phyloP scores from a whole-genome alignment of 2,329 filamentous ascomycete genomes.

The Trichoderma atroviride region DNA sequence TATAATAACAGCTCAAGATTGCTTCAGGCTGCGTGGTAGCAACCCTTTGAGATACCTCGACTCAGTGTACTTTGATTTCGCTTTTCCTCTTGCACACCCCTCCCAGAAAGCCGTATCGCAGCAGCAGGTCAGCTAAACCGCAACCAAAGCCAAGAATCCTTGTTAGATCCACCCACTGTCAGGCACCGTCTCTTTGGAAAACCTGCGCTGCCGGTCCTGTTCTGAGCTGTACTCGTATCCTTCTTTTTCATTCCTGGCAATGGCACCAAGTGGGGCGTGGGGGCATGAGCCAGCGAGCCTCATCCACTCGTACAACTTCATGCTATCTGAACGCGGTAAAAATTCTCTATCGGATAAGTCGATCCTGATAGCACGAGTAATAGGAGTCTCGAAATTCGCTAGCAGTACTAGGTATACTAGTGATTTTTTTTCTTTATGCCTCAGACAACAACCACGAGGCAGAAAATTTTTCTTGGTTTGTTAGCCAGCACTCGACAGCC shows the following conservation, averaged over 20 bases:
- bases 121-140: constrained; percentile 2
- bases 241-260: constrained; percentile 20
- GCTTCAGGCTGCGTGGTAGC: not conserved
- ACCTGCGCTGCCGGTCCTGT: not conserved
- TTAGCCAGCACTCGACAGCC: not conserved
- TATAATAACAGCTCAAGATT: not conserved
- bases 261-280: constrained; percentile 29
- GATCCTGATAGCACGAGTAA: constrained; percentile 23
- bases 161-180: constrained; percentile 32
- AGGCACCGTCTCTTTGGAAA: constrained; percentile 24
- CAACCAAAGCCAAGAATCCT: constrained; percentile 18
- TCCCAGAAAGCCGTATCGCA: not conserved
- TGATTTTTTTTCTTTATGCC: constrained; percentile 27
- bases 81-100: constrained; percentile 5
- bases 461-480: constrained; percentile 24
- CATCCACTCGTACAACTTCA: constrained; percentile 27
- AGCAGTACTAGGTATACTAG: not conserved
- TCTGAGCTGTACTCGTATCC: constrained; percentile 22
- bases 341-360: constrained; percentile 28
- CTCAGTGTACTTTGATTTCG: constrained; percentile 1
- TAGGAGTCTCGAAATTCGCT: constrained; percentile 9
- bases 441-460: constrained; percentile 30
- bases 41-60: not conserved
- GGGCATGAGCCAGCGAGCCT: constrained; percentile 26
- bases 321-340: constrained; percentile 25